Evolutionary conservation across 345 rosid genomes (phyloP).

Genomic region (Brassica incana): DNA sequence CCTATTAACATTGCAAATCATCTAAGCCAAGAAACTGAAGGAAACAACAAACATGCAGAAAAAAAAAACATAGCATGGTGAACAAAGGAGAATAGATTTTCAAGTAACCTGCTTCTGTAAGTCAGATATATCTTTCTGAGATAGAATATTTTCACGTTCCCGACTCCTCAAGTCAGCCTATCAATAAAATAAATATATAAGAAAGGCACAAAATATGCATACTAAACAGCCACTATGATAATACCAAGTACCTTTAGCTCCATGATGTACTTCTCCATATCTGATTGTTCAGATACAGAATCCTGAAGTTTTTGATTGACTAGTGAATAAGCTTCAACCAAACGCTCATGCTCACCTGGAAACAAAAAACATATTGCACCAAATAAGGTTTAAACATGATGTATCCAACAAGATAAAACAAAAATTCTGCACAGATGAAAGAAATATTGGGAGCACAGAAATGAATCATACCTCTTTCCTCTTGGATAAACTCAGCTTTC

Average conservation of each 20-base stretch:
- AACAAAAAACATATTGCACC: conserved; percentile 28
- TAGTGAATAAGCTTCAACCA: conserved; percentile 73
- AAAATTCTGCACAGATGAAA: neutral
- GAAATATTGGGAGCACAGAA: neutral
- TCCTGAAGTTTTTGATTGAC: conserved; percentile 77
- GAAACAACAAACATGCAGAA: conserved; percentile 8
- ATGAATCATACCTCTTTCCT: conserved; percentile 74
- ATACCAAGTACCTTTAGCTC: conserved; percentile 64
- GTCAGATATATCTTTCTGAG: conserved; percentile 81
- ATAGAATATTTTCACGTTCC: conserved; percentile 67
- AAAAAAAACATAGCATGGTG: conserved; percentile 13
- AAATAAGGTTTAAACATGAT: conserved; percentile 13
- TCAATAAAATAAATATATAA: conserved; percentile 27
- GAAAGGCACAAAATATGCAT: conserved; percentile 19
- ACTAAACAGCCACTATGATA: neutral
- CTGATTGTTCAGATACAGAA: conserved; percentile 63
- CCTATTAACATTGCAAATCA: conserved; percentile 19
- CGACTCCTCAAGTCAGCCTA: conserved; percentile 79
- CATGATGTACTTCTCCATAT: conserved; percentile 67
- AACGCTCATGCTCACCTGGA: conserved; percentile 89
- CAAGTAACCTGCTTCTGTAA: conserved; percentile 74
- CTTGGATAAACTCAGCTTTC: conserved; percentile 81
- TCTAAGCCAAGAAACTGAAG: conserved; percentile 22
- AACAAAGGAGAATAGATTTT: conserved; percentile 9
- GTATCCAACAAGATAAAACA: conserved; percentile 15